A percentile compares a stretch with the other conserved stretches of the same genome.
Evolutionary conservation across 495 filamentous ascomycete genomes (phyloP).

Genomic region (Antarctomyces pellizariae): DNA sequence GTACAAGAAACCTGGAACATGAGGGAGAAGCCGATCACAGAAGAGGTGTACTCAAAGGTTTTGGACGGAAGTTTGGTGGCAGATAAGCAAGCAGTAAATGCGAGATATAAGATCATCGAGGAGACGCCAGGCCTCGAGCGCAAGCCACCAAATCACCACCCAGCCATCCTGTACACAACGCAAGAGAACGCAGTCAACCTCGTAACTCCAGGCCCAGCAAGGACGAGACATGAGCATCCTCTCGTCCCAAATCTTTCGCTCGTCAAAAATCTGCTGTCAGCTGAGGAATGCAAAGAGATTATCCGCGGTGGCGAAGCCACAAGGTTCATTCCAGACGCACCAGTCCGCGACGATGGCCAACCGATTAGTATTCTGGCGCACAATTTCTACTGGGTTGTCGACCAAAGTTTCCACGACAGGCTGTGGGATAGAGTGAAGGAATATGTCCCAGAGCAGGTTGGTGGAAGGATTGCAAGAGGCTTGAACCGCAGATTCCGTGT

Average conservation of each 20-base stretch:
- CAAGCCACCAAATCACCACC: conserved; percentile 24
- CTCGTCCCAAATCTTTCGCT: conserved; percentile 18
- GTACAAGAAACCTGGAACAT: conserved; percentile 17
- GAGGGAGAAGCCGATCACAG: conserved; percentile 4
- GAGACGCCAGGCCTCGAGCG: conserved; percentile 19
- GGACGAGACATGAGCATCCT: conserved; percentile 17
- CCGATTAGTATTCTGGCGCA: conserved; percentile 22
- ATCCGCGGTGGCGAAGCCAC: conserved; percentile 22
- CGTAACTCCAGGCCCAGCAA: conserved; percentile 9
- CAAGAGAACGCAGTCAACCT: conserved; percentile 16
- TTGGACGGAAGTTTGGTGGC: conserved; percentile 15
- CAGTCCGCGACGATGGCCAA: conserved; percentile 19
- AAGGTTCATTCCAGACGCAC: conserved; percentile 22
- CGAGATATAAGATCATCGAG: conserved; percentile 18
- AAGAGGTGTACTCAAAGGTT: conserved; percentile 16
- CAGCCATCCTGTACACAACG: conserved; percentile 20
- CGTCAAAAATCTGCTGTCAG: conserved; percentile 17
- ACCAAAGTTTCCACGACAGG: conserved; percentile 17
- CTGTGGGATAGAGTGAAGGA: conserved; percentile 20
- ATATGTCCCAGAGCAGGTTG: conserved; percentile 15
- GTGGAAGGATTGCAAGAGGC: conserved; percentile 17
- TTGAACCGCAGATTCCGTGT: conserved; percentile 24
- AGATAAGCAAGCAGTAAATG: conserved; percentile 5
- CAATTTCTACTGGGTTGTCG: conserved; percentile 28
- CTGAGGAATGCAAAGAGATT: conserved; percentile 19